phyloP scores from a whole-genome alignment of 345 rosid genomes.

The Limnanthes douglasii region DNA sequence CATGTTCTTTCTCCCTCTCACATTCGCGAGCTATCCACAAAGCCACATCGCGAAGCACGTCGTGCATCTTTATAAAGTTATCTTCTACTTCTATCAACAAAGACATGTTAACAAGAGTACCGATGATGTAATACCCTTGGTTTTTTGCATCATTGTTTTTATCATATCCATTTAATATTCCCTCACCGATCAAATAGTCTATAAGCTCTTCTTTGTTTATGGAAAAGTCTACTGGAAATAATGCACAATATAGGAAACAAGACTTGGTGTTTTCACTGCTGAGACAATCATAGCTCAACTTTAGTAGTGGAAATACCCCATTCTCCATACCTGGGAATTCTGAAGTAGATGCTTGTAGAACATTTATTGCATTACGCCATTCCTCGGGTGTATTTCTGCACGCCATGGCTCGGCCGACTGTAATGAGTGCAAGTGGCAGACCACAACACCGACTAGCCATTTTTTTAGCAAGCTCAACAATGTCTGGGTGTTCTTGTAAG shows the following conservation, averaged over 20 bases:
- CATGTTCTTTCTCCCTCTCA: slow-evolving; percentile 5
- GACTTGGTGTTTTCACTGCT: neutral
- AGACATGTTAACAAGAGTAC: slow-evolving; percentile 9
- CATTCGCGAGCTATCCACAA: slow-evolving; percentile 15
- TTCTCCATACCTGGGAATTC: slow-evolving; percentile 2
- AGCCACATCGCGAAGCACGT: slow-evolving; percentile 24
- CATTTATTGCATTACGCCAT: slow-evolving; percentile 5
- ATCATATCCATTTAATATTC: slow-evolving; percentile 8
- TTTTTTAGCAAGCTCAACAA: neutral
- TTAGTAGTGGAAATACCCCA: neutral
- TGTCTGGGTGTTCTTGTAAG: neutral
- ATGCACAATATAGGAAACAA: slow-evolving; percentile 2
- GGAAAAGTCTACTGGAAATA: slow-evolving; percentile 6
- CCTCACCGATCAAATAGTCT: slow-evolving; percentile 11
- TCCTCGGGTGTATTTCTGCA: neutral
- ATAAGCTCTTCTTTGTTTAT: neutral
- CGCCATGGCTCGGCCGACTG: slow-evolving; percentile 4
- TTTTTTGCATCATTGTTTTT: neutral
- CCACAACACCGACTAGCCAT: slow-evolving; percentile 6
- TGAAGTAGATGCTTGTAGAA: neutral
- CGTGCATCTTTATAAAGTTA: slow-evolving; percentile 22
- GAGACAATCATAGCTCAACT: slow-evolving; percentile 7
- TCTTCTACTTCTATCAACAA: slow-evolving; percentile 9
- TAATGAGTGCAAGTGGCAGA: slow-evolving; percentile 13
- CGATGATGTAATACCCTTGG: slow-evolving; percentile 14